phyloP scores from a whole-genome alignment of 495 filamentous ascomycete species.

The Barbatosphaeria neglecta region DNA sequence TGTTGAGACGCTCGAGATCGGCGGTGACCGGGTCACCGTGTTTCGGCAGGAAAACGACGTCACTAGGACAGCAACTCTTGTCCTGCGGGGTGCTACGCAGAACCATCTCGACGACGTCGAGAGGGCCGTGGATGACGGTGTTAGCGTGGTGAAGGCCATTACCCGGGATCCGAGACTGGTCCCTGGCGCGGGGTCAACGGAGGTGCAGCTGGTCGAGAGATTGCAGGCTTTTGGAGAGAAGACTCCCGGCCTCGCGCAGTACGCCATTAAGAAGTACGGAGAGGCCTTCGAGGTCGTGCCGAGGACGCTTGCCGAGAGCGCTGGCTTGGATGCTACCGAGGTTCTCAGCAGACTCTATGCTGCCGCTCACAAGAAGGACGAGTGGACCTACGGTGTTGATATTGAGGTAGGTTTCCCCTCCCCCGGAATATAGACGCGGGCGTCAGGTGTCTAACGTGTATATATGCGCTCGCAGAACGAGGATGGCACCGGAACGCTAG shows the following conservation, averaged over 20 bases:
- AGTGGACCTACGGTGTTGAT: constrained; percentile 87
- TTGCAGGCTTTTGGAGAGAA: constrained; percentile 80
- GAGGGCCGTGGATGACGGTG: constrained; percentile 93
- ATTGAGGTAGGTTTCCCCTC: constrained; percentile 50
- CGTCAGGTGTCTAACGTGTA: constrained; percentile 6
- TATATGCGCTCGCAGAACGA: constrained; percentile 48
- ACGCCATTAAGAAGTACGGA: constrained; percentile 92
- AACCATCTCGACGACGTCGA: constrained; percentile 97
- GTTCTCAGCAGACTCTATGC: constrained; percentile 84
- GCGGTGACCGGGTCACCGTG: constrained; percentile 95
- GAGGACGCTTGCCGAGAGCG: constrained; percentile 83
- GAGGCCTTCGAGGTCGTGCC: constrained; percentile 98
- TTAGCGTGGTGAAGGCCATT: constrained; percentile 97
- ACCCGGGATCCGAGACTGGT: constrained; percentile 85
- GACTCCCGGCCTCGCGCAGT: constrained; percentile 84
- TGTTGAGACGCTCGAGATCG: constrained; percentile 96
- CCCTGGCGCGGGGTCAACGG: constrained; percentile 89
- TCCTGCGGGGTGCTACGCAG: constrained; percentile 90
- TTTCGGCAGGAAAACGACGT: constrained; percentile 93
- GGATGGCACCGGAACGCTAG: constrained; percentile 66
- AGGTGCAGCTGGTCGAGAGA: constrained; percentile 88
- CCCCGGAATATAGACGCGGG: background rate
- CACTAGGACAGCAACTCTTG: constrained; percentile 87
- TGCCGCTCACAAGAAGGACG: constrained; percentile 76
- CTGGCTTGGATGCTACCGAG: constrained; percentile 92